Evolutionary conservation across 495 filamentous ascomycete species (phyloP).

Genomic region (Darksidea phi): DNA sequence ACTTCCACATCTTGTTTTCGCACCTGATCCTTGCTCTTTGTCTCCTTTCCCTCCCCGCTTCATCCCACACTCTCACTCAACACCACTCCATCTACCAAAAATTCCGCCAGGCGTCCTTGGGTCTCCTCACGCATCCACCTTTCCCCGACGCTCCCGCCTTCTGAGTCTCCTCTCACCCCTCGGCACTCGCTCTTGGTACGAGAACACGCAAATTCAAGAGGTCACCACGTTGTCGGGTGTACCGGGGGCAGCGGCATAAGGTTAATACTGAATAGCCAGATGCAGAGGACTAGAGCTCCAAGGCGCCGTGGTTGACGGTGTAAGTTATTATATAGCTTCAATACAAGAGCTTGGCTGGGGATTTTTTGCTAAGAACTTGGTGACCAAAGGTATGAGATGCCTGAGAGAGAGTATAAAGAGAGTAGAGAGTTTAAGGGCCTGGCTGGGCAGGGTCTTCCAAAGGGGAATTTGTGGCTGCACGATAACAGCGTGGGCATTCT

Average conservation of each 20-base stretch:
- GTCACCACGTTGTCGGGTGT: slow-evolving; percentile 28
- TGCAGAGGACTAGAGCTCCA: not conserved
- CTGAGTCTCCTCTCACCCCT: slow-evolving; percentile 11
- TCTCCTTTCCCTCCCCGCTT: not conserved
- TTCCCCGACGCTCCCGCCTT: not conserved
- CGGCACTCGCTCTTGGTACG: slow-evolving; percentile 34
- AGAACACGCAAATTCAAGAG: slow-evolving; percentile 36
- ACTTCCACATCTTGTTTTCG: too few relatives aligned
- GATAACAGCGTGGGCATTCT: too few relatives aligned
- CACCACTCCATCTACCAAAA: not conserved
- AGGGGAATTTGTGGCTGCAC: slow-evolving; percentile 22
- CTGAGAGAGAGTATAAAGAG: slow-evolving; percentile 21
- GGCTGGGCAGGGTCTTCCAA: slow-evolving; percentile 34
- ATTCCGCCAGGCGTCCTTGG: slow-evolving; percentile 32
- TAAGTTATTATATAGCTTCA: too few relatives aligned
- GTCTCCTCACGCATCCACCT: slow-evolving; percentile 28
- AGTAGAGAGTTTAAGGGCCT: slow-evolving; percentile 29
- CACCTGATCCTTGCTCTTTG: not conserved
- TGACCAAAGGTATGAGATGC: slow-evolving; percentile 30
- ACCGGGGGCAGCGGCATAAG: slow-evolving; percentile 30
- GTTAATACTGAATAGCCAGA: not conserved
- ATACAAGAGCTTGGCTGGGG: too few relatives aligned
- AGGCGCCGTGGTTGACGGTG: slow-evolving; percentile 33
- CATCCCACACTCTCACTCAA: not conserved
- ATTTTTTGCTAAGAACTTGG: too few relatives aligned